Conservation (phyloP, 2,329 filamentous ascomycete species). For the Metarhizium anisopliae region DNA sequence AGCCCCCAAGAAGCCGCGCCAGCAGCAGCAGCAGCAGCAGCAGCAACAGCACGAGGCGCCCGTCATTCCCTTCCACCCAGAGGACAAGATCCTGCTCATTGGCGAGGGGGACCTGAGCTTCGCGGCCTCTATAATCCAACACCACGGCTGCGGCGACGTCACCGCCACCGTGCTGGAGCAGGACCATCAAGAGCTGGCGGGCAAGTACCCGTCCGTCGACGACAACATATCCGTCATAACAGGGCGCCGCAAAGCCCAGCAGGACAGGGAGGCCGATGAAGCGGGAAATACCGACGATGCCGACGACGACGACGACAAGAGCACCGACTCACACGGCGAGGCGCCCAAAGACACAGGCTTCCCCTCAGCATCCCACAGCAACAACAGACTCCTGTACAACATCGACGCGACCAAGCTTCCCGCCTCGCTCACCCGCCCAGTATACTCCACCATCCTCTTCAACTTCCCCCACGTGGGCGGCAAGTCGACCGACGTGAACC, state of each 20-base stretch:
- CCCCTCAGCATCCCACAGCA: slow-evolving; percentile 6
- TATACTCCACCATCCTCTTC: slow-evolving; percentile 76
- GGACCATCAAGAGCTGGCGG: slow-evolving; percentile 43
- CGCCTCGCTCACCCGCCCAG: slow-evolving; percentile 29
- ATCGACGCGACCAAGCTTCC: slow-evolving; percentile 60
- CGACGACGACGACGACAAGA: slow-evolving; percentile 6
- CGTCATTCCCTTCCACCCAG: slow-evolving; percentile 57
- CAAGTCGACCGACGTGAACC: slow-evolving; percentile 83
- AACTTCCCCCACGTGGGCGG: slow-evolving; percentile 97
- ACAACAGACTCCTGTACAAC: slow-evolving; percentile 40
- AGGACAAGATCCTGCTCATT: slow-evolving; percentile 63
- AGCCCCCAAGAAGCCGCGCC: slow-evolving; percentile 5
- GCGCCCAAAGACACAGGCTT: slow-evolving; percentile 9
- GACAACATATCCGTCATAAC: slow-evolving; percentile 47
- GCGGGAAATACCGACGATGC: not conserved
- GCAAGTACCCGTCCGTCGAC: slow-evolving; percentile 66
- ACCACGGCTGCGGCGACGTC: slow-evolving; percentile 58
- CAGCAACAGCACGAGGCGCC: slow-evolving; percentile 25
- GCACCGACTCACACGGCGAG: slow-evolving; percentile 3
- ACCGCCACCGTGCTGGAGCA: slow-evolving; percentile 63
- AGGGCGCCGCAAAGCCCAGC: slow-evolving; percentile 10
- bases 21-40: slow-evolving; percentile 11
- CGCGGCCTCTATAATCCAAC: slow-evolving; percentile 53
- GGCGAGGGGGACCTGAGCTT: slow-evolving; percentile 80
- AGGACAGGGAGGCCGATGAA: not conserved